Conservation (phyloP, 176 grass and related monocot species). For the Carex cristatella region DNA sequence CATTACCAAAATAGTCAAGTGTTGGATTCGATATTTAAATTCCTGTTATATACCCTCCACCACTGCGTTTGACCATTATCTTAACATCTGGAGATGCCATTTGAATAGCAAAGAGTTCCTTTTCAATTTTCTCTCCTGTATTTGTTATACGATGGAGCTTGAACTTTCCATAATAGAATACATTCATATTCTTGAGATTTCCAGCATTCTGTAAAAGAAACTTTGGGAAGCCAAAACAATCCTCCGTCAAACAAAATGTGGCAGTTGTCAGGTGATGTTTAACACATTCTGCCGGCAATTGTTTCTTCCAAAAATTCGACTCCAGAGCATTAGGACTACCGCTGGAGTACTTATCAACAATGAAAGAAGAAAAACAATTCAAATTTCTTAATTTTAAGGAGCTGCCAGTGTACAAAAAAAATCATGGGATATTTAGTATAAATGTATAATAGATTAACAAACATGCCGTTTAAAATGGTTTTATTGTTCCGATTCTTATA, state of each 20-base stretch:
- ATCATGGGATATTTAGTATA: neutral
- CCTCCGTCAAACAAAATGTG: neutral
- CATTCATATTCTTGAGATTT: neutral
- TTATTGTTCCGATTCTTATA: neutral
- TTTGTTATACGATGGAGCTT: neutral
- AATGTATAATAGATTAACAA: neutral
- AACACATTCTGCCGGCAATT: neutral
- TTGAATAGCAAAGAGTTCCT: neutral
- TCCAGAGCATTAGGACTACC: neutral
- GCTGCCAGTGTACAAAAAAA: too few species aligned
- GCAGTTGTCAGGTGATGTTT: neutral
- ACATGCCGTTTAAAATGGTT: neutral
- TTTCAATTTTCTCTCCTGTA: neutral
- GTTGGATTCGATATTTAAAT: neutral
- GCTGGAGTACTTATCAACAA: neutral
- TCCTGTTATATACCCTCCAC: too few species aligned
- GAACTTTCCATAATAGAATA: neutral
- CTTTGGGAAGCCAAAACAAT: neutral
- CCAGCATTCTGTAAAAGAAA: neutral
- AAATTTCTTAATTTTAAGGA: too few species aligned
- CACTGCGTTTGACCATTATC: neutral
- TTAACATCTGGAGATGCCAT: neutral
- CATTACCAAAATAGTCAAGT: neutral
- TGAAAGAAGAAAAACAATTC: neutral
- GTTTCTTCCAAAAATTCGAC: neutral